Evolutionary conservation across 345 rosid species (phyloP).

Genomic region (Aethionema arabicum): DNA sequence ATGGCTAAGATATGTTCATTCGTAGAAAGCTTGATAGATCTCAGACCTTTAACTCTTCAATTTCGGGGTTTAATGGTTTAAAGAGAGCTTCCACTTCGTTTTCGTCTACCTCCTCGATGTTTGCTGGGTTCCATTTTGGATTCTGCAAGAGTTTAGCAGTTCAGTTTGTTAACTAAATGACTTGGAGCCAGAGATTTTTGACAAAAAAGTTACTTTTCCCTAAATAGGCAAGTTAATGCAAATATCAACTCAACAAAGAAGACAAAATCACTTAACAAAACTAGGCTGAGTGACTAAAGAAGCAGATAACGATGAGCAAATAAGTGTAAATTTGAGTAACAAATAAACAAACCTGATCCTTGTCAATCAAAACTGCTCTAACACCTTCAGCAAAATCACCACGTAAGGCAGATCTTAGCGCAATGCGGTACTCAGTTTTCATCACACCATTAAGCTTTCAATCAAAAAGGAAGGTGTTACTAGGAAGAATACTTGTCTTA

Average conservation of each 20-base stretch:
- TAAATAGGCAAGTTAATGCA: background rate
- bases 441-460: constrained; percentile 70
- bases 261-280: too few relatives aligned
- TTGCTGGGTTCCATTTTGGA: constrained; percentile 73
- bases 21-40: constrained; percentile 7
- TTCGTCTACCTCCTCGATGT: constrained; percentile 55
- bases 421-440: constrained; percentile 87
- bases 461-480: constrained; percentile 8
- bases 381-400: constrained; percentile 87
- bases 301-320: too few relatives aligned
- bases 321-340: background rate
- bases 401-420: constrained; percentile 66
- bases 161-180: background rate
- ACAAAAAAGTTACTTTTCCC: background rate
- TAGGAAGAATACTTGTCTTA: background rate
- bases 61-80: constrained; percentile 47
- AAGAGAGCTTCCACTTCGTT: constrained; percentile 67
- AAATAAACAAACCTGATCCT: constrained; percentile 66
- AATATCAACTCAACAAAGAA: too few relatives aligned
- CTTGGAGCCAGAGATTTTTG: background rate
- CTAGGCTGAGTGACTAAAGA: too few relatives aligned
- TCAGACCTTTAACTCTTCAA: constrained; percentile 55
- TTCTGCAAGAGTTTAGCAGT: constrained; percentile 48
- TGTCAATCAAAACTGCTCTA: constrained; percentile 90
- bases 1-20: too few relatives aligned